These are phyloP conservation scores for Termitomyces sp. DNA, from an alignment of 768 basidiomycete genomes.

Conservation along the genomic window DNA sequence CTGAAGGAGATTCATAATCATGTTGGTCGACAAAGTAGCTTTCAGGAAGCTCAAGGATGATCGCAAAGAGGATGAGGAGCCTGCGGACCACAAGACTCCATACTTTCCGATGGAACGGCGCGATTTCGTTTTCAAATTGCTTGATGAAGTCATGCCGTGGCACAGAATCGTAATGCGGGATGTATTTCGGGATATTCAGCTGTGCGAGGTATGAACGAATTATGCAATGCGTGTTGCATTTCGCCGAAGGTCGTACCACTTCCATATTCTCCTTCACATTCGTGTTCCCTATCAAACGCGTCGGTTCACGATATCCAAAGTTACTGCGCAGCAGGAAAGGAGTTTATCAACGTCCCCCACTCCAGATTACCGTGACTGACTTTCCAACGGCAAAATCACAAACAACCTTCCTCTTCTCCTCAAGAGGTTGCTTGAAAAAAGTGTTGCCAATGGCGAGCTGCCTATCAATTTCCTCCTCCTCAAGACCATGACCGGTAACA, in stretches of 20 bases:
- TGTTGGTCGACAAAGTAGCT: slow-evolving; percentile 37
- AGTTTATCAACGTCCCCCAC: neutral
- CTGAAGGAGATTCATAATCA: slow-evolving; percentile 25
- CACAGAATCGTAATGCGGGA: slow-evolving; percentile 8
- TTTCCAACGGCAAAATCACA: slow-evolving; percentile 28
- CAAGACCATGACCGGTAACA: slow-evolving; percentile 31
- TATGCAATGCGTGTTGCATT: too few relatives aligned
- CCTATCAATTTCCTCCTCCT: slow-evolving; percentile 28
- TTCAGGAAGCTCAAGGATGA: slow-evolving; percentile 42
- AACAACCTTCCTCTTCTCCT: slow-evolving; percentile 25
- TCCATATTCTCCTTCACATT: slow-evolving; percentile 34
- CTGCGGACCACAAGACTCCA: slow-evolving; percentile 25
- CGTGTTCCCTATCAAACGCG: slow-evolving; percentile 24
- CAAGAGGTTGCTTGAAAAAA: slow-evolving; percentile 29
- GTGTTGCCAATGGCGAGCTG: slow-evolving; percentile 31
- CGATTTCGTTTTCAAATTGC: slow-evolving; percentile 22
- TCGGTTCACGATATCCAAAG: slow-evolving; percentile 31
- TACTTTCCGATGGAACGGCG: slow-evolving; percentile 23
- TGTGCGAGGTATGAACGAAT: neutral
- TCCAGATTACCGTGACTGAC: slow-evolving; percentile 11
- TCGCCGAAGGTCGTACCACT: slow-evolving; percentile 18
- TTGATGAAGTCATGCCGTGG: slow-evolving; percentile 20
- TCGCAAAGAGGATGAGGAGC: slow-evolving; percentile 28
- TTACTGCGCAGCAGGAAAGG: slow-evolving; percentile 13
- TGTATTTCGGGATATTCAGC: slow-evolving; percentile 32